Conservation (phyloP, 2,329 filamentous ascomycete species). For the Hymenoscyphus albidus region DNA sequence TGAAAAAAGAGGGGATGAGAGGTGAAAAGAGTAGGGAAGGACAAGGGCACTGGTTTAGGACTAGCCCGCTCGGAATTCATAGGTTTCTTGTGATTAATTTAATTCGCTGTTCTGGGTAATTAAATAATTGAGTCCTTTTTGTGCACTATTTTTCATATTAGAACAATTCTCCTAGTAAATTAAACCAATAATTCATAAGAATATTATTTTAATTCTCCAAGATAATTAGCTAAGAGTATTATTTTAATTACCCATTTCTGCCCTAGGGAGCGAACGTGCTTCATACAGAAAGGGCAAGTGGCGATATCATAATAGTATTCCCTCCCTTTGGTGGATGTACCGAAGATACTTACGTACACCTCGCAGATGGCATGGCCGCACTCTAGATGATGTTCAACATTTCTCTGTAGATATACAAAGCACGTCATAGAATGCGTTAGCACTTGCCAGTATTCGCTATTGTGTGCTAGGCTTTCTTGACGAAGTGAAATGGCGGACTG, state of each 20-base stretch:
- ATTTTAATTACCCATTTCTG: too few species aligned
- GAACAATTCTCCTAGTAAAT: too few species aligned
- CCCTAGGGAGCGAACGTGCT: constrained; percentile 12
- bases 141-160: too few species aligned
- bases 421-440: constrained; percentile 5
- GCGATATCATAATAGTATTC: constrained; percentile 29
- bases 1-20: too few species aligned
- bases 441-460: not conserved
- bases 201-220: too few species aligned
- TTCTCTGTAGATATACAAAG: constrained; percentile 20
- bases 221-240: too few species aligned
- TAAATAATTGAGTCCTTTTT: not conserved
- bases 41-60: not conserved
- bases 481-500: not conserved
- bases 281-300: constrained; percentile 33
- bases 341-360: constrained; percentile 19
- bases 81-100: not conserved
- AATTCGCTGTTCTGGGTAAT: not conserved
- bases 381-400: constrained; percentile 23
- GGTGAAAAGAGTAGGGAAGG: not conserved
- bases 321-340: constrained; percentile 19
- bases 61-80: not conserved
- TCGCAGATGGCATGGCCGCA: constrained; percentile 34
- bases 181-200: too few species aligned
- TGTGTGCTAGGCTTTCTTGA: not conserved